Evolutionary conservation across 345 rosid species (phyloP).

Genomic region (Arabidopsis arenosa): DNA sequence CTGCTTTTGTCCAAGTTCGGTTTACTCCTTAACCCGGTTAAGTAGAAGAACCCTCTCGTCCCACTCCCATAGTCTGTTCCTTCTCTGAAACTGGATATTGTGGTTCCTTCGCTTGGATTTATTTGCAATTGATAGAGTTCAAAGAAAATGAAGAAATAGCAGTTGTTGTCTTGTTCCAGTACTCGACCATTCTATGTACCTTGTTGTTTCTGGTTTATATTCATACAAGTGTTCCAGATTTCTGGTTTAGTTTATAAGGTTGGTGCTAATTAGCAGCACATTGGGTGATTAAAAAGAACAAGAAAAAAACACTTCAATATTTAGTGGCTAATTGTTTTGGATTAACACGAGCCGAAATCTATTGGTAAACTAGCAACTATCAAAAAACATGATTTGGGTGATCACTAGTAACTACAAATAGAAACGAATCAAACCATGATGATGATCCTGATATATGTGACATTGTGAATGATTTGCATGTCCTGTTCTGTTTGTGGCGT

Average conservation of each 20-base stretch:
- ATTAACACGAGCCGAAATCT: neutral
- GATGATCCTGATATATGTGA: neutral
- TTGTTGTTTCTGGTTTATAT: slow-evolving; percentile 7
- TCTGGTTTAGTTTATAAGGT: neutral
- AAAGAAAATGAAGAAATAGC: neutral
- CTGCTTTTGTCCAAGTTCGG: slow-evolving; percentile 17
- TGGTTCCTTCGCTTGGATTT: slow-evolving; percentile 25
- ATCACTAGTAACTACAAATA: neutral
- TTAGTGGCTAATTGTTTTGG: neutral
- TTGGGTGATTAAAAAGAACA: neutral
- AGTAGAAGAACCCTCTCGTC: slow-evolving; percentile 16
- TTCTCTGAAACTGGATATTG: slow-evolving; percentile 14
- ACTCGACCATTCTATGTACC: slow-evolving; percentile 1
- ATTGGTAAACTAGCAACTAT: neutral
- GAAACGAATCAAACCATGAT: neutral
- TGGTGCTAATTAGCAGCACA: neutral
- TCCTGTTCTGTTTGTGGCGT: neutral
- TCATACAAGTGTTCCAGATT: neutral
- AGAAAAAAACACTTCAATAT: neutral
- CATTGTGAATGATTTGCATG: slow-evolving; percentile 18
- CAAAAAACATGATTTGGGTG: neutral
- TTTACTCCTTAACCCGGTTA: slow-evolving; percentile 14
- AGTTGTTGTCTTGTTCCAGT: slow-evolving; percentile 11
- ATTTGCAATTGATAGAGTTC: neutral
- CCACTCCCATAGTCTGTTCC: neutral